A percentile compares a stretch with the other conserved stretches of the same genome.
These are phyloP conservation scores for Exsudoporus frostii DNA, from an alignment of 768 basidiomycete species.

Conservation along the genomic window DNA sequence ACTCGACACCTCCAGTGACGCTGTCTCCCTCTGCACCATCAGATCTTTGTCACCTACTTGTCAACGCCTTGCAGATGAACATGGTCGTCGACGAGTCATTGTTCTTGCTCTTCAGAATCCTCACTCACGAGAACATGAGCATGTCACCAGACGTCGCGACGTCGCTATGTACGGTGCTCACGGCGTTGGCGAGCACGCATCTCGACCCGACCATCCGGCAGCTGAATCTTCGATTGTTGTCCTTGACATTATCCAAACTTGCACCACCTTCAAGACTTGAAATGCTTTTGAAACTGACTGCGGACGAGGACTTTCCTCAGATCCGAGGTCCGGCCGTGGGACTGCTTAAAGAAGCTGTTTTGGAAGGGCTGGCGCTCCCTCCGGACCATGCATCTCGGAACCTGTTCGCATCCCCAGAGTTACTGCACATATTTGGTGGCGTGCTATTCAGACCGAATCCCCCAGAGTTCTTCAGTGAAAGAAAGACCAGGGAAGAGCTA, in stretches of 20 bases:
- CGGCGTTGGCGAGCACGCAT: slow-evolving; percentile 58
- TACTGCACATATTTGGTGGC: slow-evolving; percentile 58
- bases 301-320: slow-evolving; percentile 51
- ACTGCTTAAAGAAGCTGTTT: slow-evolving; percentile 62
- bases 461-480: slow-evolving; percentile 43
- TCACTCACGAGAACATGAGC: slow-evolving; percentile 11
- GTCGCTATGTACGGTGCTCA: slow-evolving; percentile 49
- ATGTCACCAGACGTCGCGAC: slow-evolving; percentile 44
- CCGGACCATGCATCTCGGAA: slow-evolving; percentile 24
- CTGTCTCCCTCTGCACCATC: slow-evolving; percentile 13
- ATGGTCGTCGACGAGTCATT: slow-evolving; percentile 56
- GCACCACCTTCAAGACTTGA: slow-evolving; percentile 50
- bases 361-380: slow-evolving; percentile 45
- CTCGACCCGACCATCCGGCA: slow-evolving; percentile 57
- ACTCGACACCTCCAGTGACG: slow-evolving; percentile 12
- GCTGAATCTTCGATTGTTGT: slow-evolving; percentile 57
- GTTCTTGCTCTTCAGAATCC: slow-evolving; percentile 45
- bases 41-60: slow-evolving; percentile 39
- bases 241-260: slow-evolving; percentile 47
- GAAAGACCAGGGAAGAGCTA: slow-evolving; percentile 42
- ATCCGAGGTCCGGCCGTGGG: slow-evolving; percentile 69
- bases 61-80: slow-evolving; percentile 53
- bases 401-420: slow-evolving; percentile 51
- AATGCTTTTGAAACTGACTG: slow-evolving; percentile 52
- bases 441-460: slow-evolving; percentile 58